A percentile compares a stretch with the other conserved stretches of the same genome.
Evolutionary conservation across 2,329 filamentous ascomycete genomes (phyloP).

Genomic region (Venturia pyrina): DNA sequence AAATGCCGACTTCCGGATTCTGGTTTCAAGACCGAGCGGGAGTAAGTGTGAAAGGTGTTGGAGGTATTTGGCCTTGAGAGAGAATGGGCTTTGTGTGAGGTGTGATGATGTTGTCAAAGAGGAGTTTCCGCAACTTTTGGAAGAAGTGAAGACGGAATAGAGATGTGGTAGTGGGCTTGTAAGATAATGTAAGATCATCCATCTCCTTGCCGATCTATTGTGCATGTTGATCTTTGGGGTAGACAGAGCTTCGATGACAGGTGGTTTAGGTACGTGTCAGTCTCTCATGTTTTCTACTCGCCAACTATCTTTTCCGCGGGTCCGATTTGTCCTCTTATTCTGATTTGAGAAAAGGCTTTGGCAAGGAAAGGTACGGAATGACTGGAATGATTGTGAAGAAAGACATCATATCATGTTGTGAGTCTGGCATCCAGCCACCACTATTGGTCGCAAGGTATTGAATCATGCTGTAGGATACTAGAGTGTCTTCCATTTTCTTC

Average conservation of each 20-base stretch:
- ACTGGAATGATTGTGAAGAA: too few species aligned
- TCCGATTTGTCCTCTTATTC: too few species aligned
- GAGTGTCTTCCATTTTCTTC: too few species aligned
- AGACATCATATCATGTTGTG: too few species aligned
- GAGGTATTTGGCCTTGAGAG: constrained; percentile 64
- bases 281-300: too few species aligned
- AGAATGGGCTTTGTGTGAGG: constrained; percentile 58
- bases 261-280: too few species aligned
- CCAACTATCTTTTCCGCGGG: too few species aligned
- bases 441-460: too few species aligned
- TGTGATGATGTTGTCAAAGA: constrained; percentile 56
- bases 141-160: not conserved
- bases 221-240: not conserved
- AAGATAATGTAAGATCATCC: not conserved
- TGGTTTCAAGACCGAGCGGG: constrained; percentile 34
- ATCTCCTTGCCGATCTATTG: not conserved
- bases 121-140: not conserved
- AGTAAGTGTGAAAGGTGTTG: constrained; percentile 83
- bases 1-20: constrained; percentile 8
- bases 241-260: not conserved
- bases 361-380: too few species aligned
- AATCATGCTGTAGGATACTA: too few species aligned
- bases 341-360: too few species aligned
- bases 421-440: too few species aligned
- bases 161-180: not conserved